phyloP scores from a whole-genome alignment of 2,329 filamentous ascomycete species.

The Cordyceps farinosa region DNA sequence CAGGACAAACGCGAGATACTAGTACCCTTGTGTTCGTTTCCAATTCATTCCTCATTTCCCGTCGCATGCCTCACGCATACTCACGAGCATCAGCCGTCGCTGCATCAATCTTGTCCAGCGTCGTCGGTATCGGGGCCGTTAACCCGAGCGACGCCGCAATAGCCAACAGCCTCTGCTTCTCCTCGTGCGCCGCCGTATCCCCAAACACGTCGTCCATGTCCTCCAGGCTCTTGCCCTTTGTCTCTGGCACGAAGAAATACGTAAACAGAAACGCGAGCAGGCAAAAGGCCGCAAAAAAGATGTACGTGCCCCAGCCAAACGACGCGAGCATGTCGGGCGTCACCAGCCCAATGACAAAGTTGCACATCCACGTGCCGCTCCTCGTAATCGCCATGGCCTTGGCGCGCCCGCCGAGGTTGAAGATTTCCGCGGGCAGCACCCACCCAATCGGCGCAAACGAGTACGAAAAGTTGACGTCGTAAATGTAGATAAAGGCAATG shows the following conservation, averaged over 20 bases:
- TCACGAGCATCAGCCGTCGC: background rate
- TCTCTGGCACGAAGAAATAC: slow-evolving; percentile 56
- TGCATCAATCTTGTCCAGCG: slow-evolving; percentile 21
- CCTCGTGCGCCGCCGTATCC: slow-evolving; percentile 35
- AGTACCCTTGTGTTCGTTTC: too few species aligned
- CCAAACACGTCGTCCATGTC: slow-evolving; percentile 52
- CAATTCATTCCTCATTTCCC: background rate
- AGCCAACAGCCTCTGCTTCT: slow-evolving; percentile 28
- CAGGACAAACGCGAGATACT: too few species aligned
- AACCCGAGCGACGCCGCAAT: slow-evolving; percentile 28
- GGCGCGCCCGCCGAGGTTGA: slow-evolving; percentile 53
- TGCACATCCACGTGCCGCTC: slow-evolving; percentile 41
- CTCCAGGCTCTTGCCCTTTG: slow-evolving; percentile 51
- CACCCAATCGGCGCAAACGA: slow-evolving; percentile 61
- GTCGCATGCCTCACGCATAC: background rate
- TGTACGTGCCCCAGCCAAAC: slow-evolving; percentile 50
- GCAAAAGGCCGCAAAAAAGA: slow-evolving; percentile 58
- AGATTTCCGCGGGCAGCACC: slow-evolving; percentile 64
- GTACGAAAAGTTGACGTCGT: slow-evolving; percentile 61
- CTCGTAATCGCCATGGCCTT: slow-evolving; percentile 60
- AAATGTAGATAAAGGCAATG: slow-evolving; percentile 62
- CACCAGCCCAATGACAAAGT: slow-evolving; percentile 35
- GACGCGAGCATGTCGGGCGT: slow-evolving; percentile 49
- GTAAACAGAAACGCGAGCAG: slow-evolving; percentile 48
- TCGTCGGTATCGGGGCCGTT: slow-evolving; percentile 23